A percentile compares a stretch with the other conserved stretches of the same genome.
phyloP scores from a whole-genome alignment of 768 basidiomycete species.

The Pisolithus microcarpus region DNA sequence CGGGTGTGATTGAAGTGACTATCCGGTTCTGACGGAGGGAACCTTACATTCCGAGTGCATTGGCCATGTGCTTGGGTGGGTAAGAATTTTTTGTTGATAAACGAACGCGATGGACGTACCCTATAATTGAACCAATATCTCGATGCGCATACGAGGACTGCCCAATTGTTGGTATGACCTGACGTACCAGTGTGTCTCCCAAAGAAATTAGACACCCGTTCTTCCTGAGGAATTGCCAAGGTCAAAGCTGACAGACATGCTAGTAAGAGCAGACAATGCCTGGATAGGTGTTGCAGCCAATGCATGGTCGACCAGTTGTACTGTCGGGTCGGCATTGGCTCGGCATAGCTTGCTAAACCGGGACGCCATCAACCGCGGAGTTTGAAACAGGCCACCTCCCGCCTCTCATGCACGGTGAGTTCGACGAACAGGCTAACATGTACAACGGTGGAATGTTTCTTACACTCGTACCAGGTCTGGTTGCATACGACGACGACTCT shows the following conservation, averaged over 20 bases:
- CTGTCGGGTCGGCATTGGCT: constrained; percentile 16
- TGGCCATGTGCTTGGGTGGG: constrained; percentile 86
- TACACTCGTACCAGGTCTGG: constrained; percentile 41
- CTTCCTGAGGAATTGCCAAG: constrained; percentile 25
- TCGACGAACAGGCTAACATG: not conserved
- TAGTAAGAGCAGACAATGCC: constrained; percentile 20
- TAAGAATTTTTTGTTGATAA: not conserved
- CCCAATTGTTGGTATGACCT: constrained; percentile 96
- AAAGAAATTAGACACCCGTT: constrained; percentile 42
- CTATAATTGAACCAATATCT: constrained; percentile 99
- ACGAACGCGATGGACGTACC: constrained; percentile 40
- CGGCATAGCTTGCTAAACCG: constrained; percentile 12
- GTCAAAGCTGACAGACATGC: constrained; percentile 31
- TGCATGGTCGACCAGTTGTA: constrained; percentile 12
- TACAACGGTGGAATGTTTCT: constrained; percentile 2
- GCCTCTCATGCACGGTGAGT: constrained; percentile 27
- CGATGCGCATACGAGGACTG: constrained; percentile 90
- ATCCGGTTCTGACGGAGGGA: not conserved
- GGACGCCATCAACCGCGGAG: constrained; percentile 13
- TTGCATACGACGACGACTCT: constrained; percentile 60
- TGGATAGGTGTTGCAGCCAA: constrained; percentile 16
- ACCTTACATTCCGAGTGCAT: constrained; percentile 87
- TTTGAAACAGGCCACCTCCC: constrained; percentile 12
- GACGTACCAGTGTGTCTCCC: constrained; percentile 29
- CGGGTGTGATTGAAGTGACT: not conserved